A percentile compares a stretch with the other conserved stretches of the same genome.
Conservation (phyloP, 2,329 filamentous ascomycete genomes). For the Metarhizium humberi region DNA sequence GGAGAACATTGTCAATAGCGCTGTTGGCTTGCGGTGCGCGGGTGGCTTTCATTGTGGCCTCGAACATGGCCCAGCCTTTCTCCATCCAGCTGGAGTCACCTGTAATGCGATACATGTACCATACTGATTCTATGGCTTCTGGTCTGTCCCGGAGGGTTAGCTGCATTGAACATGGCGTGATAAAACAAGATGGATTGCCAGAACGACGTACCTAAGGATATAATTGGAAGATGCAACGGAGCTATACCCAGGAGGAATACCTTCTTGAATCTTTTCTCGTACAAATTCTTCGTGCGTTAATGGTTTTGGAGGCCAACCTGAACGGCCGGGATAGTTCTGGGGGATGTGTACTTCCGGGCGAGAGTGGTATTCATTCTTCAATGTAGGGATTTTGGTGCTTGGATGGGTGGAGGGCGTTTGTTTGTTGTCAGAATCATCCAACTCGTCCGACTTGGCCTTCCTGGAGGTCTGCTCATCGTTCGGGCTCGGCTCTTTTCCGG, state of each 20-base stretch:
- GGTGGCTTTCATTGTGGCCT: conserved; percentile 58
- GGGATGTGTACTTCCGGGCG: background rate
- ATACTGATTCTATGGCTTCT: conserved; percentile 81
- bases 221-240: conserved; percentile 39
- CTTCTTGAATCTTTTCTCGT: conserved; percentile 31
- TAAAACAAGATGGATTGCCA: conserved; percentile 15
- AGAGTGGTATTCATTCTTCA: background rate
- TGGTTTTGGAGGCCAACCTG: conserved; percentile 23
- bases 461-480: background rate
- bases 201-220: conserved; percentile 46
- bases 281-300: conserved; percentile 47
- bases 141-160: conserved; percentile 40
- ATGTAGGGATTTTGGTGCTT: background rate
- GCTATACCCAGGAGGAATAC: conserved; percentile 42
- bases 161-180: conserved; percentile 6
- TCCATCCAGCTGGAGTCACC: conserved; percentile 68
- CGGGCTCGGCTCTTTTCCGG: conserved; percentile 9
- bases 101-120: conserved; percentile 85
- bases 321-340: background rate
- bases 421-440: background rate
- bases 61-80: conserved; percentile 80
- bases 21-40: conserved; percentile 58
- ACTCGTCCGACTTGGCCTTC: background rate
- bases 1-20: conserved; percentile 56
- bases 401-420: background rate